Evolutionary conservation across 768 basidiomycete species (phyloP).

Genomic region (Infundibulicybe gibba): DNA sequence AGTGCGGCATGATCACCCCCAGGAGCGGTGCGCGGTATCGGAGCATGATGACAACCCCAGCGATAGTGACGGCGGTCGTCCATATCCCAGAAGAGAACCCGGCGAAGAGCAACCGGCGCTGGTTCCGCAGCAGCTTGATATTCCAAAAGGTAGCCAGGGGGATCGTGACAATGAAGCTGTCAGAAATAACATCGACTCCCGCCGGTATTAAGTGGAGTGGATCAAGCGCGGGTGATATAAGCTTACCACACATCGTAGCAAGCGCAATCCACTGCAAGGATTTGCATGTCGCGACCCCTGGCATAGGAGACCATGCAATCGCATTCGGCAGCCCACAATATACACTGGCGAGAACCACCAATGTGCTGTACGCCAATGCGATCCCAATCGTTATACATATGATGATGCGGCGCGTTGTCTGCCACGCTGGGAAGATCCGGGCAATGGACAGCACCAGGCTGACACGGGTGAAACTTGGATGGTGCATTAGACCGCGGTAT

Average conservation of each 20-base stretch:
- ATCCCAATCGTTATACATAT: background rate
- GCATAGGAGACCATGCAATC: background rate
- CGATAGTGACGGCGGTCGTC: background rate
- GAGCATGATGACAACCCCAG: no score
- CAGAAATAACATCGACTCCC: conserved; percentile 6
- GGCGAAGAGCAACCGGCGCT: conserved; percentile 6
- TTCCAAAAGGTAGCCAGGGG: conserved; percentile 6
- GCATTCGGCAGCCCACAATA: background rate
- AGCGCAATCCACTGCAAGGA: no score
- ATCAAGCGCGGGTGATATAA: background rate
- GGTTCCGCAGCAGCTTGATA: conserved; percentile 1
- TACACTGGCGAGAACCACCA: background rate
- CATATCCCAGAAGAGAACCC: conserved; percentile 3
- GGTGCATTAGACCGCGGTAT: no score
- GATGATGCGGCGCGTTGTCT: background rate
- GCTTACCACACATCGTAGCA: background rate
- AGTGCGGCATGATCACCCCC: no score
- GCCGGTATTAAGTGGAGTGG: background rate
- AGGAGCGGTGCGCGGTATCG: no score
- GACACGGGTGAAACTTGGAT: background rate
- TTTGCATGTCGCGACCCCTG: no score
- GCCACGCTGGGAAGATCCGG: background rate
- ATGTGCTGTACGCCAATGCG: background rate
- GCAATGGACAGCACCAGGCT: background rate
- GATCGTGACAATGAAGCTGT: conserved; percentile 3